Evolutionary conservation across 2,329 filamentous ascomycete genomes (phyloP).

Genomic region (Alternaria tenuissima): DNA sequence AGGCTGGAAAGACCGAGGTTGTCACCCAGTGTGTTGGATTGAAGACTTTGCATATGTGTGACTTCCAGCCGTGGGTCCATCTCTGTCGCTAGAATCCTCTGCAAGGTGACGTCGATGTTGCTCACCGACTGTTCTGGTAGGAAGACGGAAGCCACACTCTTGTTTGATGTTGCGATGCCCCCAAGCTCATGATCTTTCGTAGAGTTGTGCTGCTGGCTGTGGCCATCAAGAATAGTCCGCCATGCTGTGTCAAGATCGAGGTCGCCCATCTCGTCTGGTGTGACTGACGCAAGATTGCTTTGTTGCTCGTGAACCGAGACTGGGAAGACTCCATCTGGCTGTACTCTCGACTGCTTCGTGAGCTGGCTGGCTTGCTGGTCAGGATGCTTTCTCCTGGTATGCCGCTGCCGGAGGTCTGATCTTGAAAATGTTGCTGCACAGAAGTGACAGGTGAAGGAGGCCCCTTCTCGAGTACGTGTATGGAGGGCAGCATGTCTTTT

Average conservation of each 20-base stretch:
- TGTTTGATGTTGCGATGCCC: neutral
- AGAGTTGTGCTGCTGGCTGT: neutral
- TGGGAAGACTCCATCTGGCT: neutral
- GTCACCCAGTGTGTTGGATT: neutral
- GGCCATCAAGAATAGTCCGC: neutral
- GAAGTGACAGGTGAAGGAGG: conserved; percentile 23
- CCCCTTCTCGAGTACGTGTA: conserved; percentile 15
- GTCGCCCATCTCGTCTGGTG: neutral
- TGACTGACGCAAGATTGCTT: neutral
- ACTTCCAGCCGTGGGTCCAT: neutral
- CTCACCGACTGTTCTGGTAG: neutral
- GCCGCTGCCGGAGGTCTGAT: conserved; percentile 28
- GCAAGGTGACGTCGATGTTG: neutral
- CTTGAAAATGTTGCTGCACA: conserved; percentile 30
- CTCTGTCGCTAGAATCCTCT: neutral
- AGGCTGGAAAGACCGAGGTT: neutral
- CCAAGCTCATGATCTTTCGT: neutral
- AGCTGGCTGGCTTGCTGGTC: conserved; percentile 12
- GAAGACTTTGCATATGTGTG: neutral
- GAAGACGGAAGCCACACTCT: neutral
- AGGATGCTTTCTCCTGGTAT: conserved; percentile 30
- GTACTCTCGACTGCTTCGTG: neutral
- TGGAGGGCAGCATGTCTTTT: conserved; percentile 32
- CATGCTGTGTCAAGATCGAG: neutral
- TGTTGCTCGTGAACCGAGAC: neutral